These are phyloP conservation scores for Yarrowia osloensis DNA, from an alignment of 805 yeast genomes.

Conservation along the genomic window DNA sequence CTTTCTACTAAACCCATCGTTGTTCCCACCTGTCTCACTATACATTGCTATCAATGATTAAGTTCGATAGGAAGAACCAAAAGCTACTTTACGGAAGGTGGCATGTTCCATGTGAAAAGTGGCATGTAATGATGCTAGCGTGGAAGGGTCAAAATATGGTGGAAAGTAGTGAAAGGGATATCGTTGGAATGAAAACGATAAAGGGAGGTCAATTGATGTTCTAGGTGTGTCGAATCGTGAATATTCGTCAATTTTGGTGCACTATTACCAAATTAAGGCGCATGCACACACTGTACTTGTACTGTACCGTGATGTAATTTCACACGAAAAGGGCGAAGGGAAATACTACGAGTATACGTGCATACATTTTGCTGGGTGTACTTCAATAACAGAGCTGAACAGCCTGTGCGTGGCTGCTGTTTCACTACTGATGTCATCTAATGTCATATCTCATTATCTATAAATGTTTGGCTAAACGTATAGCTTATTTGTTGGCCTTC, in stretches of 20 bases:
- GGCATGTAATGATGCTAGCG: background rate
- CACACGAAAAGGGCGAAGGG: background rate
- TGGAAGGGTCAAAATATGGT: background rate
- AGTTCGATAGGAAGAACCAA: background rate
- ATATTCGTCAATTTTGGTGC: background rate
- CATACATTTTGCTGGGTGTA: no score
- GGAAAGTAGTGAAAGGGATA: background rate
- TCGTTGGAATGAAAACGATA: background rate
- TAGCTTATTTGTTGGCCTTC: constrained; percentile 51
- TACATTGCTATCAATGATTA: constrained; percentile 11
- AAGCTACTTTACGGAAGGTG: constrained; percentile 13
- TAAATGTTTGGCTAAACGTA: background rate
- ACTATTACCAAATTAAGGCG: background rate
- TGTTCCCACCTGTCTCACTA: background rate
- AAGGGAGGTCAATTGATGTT: background rate
- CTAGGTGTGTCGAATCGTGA: background rate
- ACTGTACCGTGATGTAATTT: background rate
- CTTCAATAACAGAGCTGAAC: no score
- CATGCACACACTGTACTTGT: background rate
- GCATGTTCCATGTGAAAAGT: constrained; percentile 21
- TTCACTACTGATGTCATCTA: no score
- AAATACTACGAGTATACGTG: background rate
- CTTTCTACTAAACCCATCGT: no score
- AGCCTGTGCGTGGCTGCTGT: no score
- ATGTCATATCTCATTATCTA: constrained; percentile 29